Evolutionary conservation across 2,329 filamentous ascomycete genomes (phyloP).

Genomic region (Nemania abortiva): DNA sequence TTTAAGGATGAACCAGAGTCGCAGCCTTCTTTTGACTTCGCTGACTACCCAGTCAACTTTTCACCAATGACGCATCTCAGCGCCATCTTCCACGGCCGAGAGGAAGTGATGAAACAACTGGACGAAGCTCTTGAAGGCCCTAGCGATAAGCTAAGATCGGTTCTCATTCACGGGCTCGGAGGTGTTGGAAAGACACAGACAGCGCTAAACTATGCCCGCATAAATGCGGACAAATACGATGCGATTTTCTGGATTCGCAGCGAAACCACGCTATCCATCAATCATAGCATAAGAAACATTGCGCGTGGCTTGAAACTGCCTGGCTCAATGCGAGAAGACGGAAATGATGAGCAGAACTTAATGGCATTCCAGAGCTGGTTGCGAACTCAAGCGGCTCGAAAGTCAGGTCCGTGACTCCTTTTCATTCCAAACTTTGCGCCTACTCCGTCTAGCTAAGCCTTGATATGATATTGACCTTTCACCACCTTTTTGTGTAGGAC

Average conservation of each 20-base stretch:
- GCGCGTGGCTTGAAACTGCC: not conserved
- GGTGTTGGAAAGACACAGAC: slow-evolving; percentile 11
- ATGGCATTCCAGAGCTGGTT: slow-evolving; percentile 10
- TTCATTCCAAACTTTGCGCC: no score
- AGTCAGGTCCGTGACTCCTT: no score
- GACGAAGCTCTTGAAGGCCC: not conserved
- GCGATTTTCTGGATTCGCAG: slow-evolving; percentile 16
- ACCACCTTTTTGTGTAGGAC: not conserved
- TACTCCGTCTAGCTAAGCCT: no score
- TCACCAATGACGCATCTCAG: not conserved
- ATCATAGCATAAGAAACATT: slow-evolving; percentile 3
- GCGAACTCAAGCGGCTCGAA: not conserved
- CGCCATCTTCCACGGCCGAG: slow-evolving; percentile 4
- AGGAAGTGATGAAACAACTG: not conserved
- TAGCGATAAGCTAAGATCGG: not conserved
- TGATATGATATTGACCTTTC: not conserved
- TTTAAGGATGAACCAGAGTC: no score
- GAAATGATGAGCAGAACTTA: slow-evolving; percentile 1
- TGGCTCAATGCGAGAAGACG: not conserved
- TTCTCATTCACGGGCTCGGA: not conserved
- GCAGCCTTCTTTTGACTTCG: no score
- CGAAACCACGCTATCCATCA: not conserved
- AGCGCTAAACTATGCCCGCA: not conserved
- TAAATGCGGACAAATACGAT: not conserved
- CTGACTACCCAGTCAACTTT: not conserved